These are phyloP conservation scores for Neotropicomus parvogracilis DNA, from an alignment of 1,284 basidiomycete species.

Conservation along the genomic window DNA sequence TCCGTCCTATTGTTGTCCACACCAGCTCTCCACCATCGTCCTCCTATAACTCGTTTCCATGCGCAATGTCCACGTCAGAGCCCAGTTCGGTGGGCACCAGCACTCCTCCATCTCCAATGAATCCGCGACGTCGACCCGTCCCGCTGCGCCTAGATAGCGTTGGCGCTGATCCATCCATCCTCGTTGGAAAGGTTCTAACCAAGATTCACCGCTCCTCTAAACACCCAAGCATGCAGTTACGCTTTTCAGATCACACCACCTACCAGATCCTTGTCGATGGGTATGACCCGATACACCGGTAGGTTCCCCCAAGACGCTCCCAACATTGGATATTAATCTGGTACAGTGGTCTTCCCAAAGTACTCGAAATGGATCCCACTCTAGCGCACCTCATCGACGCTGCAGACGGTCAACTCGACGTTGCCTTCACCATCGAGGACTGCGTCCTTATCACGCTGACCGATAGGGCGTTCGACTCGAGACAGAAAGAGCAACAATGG, in stretches of 20 bases:
- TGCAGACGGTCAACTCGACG: constrained; percentile 34
- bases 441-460: constrained; percentile 53
- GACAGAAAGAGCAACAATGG: constrained; percentile 40
- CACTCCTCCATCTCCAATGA: constrained; percentile 29
- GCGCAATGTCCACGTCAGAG: constrained; percentile 21
- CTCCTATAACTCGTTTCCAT: constrained; percentile 7
- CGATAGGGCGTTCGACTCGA: constrained; percentile 53
- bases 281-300: constrained; percentile 51
- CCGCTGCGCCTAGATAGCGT: constrained; percentile 35
- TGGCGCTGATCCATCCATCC: constrained; percentile 46
- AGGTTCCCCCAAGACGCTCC: constrained; percentile 5
- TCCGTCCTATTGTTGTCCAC: constrained; percentile 15
- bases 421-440: constrained; percentile 45
- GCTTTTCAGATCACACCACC: constrained; percentile 51
- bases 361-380: constrained; percentile 51
- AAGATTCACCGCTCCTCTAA: constrained; percentile 46
- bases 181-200: constrained; percentile 52
- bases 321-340: not conserved
- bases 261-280: constrained; percentile 61
- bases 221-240: constrained; percentile 55
- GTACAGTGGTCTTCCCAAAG: constrained; percentile 49
- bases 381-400: constrained; percentile 42
- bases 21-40: constrained; percentile 1
- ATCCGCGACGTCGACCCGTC: constrained; percentile 29
- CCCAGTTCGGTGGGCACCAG: constrained; percentile 10